Evolutionary conservation across 2,329 filamentous ascomycete genomes (phyloP), one percentile per base, ranked within the genome.

Genomic region (Trichoderma harzianum): DNA sequence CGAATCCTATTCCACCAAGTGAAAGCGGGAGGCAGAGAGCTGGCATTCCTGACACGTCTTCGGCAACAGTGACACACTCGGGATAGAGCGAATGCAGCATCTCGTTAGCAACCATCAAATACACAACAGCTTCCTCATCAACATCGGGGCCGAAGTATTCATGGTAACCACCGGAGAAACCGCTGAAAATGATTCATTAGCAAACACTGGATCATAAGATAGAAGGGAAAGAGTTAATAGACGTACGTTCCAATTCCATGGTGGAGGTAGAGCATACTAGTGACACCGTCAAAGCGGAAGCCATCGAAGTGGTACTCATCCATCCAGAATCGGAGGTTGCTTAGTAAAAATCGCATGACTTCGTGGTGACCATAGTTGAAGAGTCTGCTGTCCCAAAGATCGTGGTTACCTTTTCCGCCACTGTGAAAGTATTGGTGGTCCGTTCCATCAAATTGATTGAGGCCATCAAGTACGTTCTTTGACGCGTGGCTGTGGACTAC

Each of bases 311-410:
- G 86, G 78, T 98, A 99, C 83, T 98, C 95, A 71, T 98, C 95
- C 95, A 99, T 98, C 95, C 96, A 99, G 85, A 97, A 99, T 28
- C 95, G 89, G 72, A 99, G 84, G 80, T 99, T 99, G 81, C 95
- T 98, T 30, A 99, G 86, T 60, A 99, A 85, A 83, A 99, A 99
- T n/a, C 96, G 90, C 80, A 98, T 82, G 26, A 99, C 96, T 80
- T 99, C 96, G 78, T 98, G 94, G 78, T 90, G 90, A 34, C 95
- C 95, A 79, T 98, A 99, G 85, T 99, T 99, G 87, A 99, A 99
- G 70, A 99, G 84, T 73, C 96, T 90, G 82, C 94, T 97, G 80
- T 98, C 96, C 96, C 96, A 99, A 66, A 97, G 87, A 55, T 97
- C 94, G 80, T 99, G 96, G 68, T 89, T 89, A 32, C 96, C 96